These are phyloP conservation scores for Akanthomyces dipterigenus DNA, from an alignment of 2,329 filamentous ascomycete species.

Conservation along the genomic window DNA sequence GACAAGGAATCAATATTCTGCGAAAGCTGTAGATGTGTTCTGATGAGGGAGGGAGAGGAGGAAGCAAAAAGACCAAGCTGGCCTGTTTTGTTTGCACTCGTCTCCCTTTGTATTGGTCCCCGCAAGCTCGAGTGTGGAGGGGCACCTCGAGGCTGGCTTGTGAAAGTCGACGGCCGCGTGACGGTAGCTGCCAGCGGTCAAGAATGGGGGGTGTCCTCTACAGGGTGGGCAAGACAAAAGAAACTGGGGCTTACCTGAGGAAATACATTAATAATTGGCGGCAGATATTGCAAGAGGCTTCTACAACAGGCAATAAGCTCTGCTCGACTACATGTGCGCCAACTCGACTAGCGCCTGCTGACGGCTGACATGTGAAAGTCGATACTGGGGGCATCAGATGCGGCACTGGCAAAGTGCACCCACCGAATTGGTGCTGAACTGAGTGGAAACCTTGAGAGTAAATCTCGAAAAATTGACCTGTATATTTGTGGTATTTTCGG, in stretches of 20 bases:
- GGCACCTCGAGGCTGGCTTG: neutral
- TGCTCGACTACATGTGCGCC: neutral
- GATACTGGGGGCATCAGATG: neutral
- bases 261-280: neutral
- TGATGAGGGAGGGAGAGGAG: neutral
- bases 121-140: neutral
- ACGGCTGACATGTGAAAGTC: neutral
- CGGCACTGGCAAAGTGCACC: too few relatives aligned
- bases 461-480: too few relatives aligned
- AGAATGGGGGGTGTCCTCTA: neutral
- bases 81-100: neutral
- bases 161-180: conserved; percentile 1
- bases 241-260: too few relatives aligned
- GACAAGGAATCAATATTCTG: neutral
- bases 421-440: too few relatives aligned
- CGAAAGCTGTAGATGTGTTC: too few relatives aligned
- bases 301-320: neutral
- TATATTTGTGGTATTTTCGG: too few relatives aligned
- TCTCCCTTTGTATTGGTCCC: neutral
- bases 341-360: neutral
- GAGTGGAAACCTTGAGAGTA: too few relatives aligned
- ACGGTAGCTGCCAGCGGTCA: neutral
- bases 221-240: neutral
- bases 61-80: neutral
- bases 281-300: neutral